Evolutionary conservation across 306 rosid species (phyloP).

Genomic region (Heteromeles arbutifolia): DNA sequence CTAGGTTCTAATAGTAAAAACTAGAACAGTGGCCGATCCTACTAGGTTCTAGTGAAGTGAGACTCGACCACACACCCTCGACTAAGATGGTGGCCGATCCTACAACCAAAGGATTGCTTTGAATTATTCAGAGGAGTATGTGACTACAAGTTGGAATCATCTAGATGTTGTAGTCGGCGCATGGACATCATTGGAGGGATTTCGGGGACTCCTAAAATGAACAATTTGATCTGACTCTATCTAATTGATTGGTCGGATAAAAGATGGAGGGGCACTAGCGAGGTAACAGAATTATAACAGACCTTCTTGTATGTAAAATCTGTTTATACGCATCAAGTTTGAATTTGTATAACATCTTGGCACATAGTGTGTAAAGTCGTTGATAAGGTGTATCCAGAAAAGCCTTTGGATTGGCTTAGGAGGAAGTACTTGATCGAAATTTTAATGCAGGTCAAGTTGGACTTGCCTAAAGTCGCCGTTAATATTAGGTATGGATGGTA

Average conservation of each 20-base stretch:
- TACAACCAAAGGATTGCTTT: background rate
- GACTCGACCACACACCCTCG: background rate
- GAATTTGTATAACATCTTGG: background rate
- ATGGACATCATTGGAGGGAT: background rate
- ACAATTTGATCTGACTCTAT: background rate
- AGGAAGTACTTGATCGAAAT: too few relatives aligned
- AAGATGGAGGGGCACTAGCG: background rate
- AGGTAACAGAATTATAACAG: background rate
- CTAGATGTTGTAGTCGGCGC: background rate
- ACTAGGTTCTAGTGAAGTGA: too few relatives aligned
- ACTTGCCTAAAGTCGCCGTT: too few relatives aligned
- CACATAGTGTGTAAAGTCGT: background rate
- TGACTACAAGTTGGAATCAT: background rate
- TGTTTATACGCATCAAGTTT: background rate
- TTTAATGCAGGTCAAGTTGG: too few relatives aligned
- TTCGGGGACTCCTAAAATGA: background rate
- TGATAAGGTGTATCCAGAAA: background rate
- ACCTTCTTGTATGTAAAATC: background rate
- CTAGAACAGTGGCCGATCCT: too few relatives aligned
- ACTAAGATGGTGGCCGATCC: background rate
- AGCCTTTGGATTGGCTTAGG: background rate
- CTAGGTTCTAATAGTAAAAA: too few relatives aligned
- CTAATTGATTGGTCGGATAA: background rate
- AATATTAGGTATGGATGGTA: too few relatives aligned
- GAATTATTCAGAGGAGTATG: background rate